Evolutionary conservation across 352 stramenopile species (phyloP), one percentile per base, ranked within the genome.

Genomic region (Phytophthora hybrid): DNA sequence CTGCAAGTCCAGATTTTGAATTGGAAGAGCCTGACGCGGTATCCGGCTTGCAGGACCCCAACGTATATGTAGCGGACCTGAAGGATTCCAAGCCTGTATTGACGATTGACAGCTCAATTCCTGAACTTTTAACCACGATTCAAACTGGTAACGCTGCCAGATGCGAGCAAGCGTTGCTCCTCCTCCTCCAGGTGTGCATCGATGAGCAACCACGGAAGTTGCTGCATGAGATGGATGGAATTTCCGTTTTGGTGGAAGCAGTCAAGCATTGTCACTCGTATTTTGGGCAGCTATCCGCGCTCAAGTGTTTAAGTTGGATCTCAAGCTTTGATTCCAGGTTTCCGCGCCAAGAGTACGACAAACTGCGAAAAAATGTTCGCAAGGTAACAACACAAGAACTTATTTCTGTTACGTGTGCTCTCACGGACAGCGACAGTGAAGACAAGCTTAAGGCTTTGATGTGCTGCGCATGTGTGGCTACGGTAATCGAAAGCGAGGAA

Each of bases 201-300:
- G 47, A 66, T 26, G 60, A 59, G 18, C 47, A 52, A 34, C 32
- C 19, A 26, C 60, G 47, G 13, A 29, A 53, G 29, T 18, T 37
- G 16, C 13, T 66, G 29, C 59, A 26, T 23, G 60, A 66, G 16
- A 10, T 41, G n/a, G 29, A 59, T 53, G 47, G 49, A 39, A 19
- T 52, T 51, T 21, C 32, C 3, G 60, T 66, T 41, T 39, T 66
- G 19, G 32, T 59, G 10, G 32, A 59, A 11, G 14, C 34, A 19
- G 34, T 44, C 23, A 41, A 63, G 23, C 21, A 10, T 26, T 55
- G 21, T 9, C 29, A 53, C 41, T 54, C 58, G 21, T 55, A 63
- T 23, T 63, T 63, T 54, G 58, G 58, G 6, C 41, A 63, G 41
- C 58, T 55, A n/a, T 55, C 37, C 26, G 58, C 58, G 23, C 41